Conservation (phyloP, 371 early-diverging fungal genomes). For the Entomophthora muscae region DNA sequence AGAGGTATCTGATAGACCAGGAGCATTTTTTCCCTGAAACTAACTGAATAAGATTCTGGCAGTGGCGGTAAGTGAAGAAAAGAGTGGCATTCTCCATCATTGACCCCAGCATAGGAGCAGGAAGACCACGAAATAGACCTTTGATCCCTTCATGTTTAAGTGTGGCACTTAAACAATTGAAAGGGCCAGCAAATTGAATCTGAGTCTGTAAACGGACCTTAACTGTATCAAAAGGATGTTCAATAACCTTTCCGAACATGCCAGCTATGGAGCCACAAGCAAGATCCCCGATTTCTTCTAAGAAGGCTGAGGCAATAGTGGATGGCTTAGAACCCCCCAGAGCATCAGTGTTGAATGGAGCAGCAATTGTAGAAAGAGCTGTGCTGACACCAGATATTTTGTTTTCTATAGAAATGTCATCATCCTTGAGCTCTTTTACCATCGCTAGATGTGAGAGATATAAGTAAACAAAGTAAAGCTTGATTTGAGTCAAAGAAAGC, state of each 20-base stretch:
- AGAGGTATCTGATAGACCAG: background rate
- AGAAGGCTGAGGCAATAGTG: background rate
- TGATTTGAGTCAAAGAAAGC: too few species aligned
- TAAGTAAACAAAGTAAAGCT: too few species aligned
- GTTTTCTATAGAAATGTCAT: background rate
- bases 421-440: background rate
- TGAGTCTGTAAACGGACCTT: conserved; percentile 89
- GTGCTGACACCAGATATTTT: background rate
- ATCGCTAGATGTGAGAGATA: background rate
- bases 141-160: conserved; percentile 49
- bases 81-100: conserved; percentile 88
- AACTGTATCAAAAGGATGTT: conserved; percentile 93
- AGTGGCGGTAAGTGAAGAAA: conserved; percentile 63
- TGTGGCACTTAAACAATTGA: conserved; percentile 61
- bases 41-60: background rate
- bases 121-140: conserved; percentile 63
- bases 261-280: conserved; percentile 35
- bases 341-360: background rate
- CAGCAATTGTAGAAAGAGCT: background rate
- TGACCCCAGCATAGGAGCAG: conserved; percentile 80
- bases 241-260: conserved; percentile 79
- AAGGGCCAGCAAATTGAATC: conserved; percentile 64
- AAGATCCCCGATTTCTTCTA: background rate
- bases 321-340: background rate
- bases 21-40: conserved; percentile 6